A percentile compares a stretch with the other conserved stretches of the same genome.
phyloP scores from a whole-genome alignment of 495 filamentous ascomycete species.

The Collariella sp. region DNA sequence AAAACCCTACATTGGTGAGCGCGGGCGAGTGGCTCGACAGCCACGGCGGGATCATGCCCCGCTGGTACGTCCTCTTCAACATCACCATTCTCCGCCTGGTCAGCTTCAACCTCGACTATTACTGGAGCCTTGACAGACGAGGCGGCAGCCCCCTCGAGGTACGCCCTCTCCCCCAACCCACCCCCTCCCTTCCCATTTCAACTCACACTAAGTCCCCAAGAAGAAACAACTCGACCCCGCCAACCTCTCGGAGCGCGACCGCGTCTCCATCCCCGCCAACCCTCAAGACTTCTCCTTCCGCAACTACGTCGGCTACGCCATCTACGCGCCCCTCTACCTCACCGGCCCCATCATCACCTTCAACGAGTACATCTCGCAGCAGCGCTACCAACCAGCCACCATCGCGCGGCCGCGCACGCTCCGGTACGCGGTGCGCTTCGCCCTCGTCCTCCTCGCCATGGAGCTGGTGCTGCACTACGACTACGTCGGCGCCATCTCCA shows the following conservation, averaged over 20 bases:
- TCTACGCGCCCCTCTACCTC: conserved; percentile 91
- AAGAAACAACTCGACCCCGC: conserved; percentile 94
- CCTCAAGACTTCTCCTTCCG: conserved; percentile 63
- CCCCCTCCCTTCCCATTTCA: neutral
- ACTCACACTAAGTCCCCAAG: conserved; percentile 61
- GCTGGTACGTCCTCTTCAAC: conserved; percentile 97
- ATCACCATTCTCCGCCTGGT: conserved; percentile 88
- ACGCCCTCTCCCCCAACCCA: conserved; percentile 27
- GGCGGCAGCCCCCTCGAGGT: conserved; percentile 75
- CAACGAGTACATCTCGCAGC: conserved; percentile 93
- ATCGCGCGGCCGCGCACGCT: conserved; percentile 58
- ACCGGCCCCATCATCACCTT: conserved; percentile 92
- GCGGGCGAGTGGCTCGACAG: conserved; percentile 63
- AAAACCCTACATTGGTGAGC: conserved; percentile 33
- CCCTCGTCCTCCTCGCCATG: conserved; percentile 76
- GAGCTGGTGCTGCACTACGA: conserved; percentile 89
- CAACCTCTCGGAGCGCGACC: conserved; percentile 77
- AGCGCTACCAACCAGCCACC: conserved; percentile 56
- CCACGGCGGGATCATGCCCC: conserved; percentile 68
- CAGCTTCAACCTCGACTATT: conserved; percentile 95
- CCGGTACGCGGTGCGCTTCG: conserved; percentile 76
- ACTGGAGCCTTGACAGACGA: conserved; percentile 72
- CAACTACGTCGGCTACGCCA: conserved; percentile 77
- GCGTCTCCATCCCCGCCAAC: conserved; percentile 65
- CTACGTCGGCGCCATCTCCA: conserved; percentile 88